Conservation (phyloP, 2,329 filamentous ascomycete species). For the Ophiocordyceps sinensis region DNA sequence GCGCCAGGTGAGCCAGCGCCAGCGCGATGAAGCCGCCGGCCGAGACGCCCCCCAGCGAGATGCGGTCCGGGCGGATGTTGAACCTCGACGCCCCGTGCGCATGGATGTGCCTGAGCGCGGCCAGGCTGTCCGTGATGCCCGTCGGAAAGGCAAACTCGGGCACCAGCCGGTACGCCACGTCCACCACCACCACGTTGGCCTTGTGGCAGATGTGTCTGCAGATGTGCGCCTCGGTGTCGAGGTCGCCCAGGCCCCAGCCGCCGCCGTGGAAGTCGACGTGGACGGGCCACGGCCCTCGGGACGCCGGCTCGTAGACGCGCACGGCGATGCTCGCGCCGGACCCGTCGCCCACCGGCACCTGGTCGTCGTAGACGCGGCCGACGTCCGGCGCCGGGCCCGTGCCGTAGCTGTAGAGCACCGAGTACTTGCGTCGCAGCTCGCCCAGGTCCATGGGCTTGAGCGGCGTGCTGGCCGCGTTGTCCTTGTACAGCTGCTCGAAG, state of each 20-base stretch:
- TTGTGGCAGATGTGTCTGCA: constrained; percentile 30
- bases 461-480: constrained; percentile 25
- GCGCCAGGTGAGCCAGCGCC: constrained; percentile 23
- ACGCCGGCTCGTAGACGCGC: constrained; percentile 28
- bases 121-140: constrained; percentile 32
- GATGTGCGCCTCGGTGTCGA: constrained; percentile 33
- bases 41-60: constrained; percentile 30
- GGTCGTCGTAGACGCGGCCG: constrained; percentile 22
- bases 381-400: constrained; percentile 26
- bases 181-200: constrained; percentile 29
- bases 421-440: constrained; percentile 25
- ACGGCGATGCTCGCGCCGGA: constrained; percentile 14
- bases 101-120: constrained; percentile 25
- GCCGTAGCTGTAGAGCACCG: constrained; percentile 28
- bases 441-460: constrained; percentile 23
- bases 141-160: constrained; percentile 35
- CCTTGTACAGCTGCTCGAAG: constrained; percentile 33
- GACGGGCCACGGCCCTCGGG: constrained; percentile 27
- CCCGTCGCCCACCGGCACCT: constrained; percentile 17
- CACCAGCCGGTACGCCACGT: constrained; percentile 36
- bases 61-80: constrained; percentile 19
- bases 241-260: constrained; percentile 33
- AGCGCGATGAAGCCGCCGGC: constrained; percentile 27
- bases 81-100: constrained; percentile 18
- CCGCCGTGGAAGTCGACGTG: constrained; percentile 36